Conservation (phyloP, 2,329 filamentous ascomycete genomes). For the Cladobotryum mycophilum region DNA sequence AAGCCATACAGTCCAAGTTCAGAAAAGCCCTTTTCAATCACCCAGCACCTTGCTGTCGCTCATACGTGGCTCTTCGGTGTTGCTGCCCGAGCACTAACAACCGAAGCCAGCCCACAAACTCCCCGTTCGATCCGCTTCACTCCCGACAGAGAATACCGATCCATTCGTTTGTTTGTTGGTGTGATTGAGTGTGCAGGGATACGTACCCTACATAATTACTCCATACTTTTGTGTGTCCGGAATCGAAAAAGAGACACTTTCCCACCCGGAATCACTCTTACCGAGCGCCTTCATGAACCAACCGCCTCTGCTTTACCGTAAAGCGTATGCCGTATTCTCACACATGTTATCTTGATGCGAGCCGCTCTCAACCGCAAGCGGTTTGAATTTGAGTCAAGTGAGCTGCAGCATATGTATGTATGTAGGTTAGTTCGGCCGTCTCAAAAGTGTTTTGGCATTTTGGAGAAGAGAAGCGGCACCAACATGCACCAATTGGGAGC, state of each 20-base stretch:
- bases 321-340: no score
- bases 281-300: no score
- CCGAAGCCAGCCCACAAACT: neutral
- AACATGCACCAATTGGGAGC: neutral
- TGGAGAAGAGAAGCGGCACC: neutral
- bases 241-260: no score
- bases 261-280: no score
- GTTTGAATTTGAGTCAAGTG: constrained; percentile 21
- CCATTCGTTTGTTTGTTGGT: neutral
- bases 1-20: no score
- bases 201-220: no score
- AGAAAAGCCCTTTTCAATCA: no score
- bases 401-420: constrained; percentile 28
- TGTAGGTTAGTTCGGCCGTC: constrained; percentile 16
- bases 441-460: neutral
- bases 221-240: no score
- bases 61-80: neutral
- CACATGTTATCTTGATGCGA: no score
- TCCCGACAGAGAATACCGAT: constrained; percentile 1
- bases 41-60: neutral
- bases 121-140: constrained; percentile 2
- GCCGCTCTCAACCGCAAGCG: no score
- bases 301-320: no score
- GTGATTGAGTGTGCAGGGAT: no score
- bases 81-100: constrained; percentile 9